A percentile compares a stretch with the other conserved stretches of the same genome.
These are phyloP conservation scores for Scedosporium apiospermum DNA, from an alignment of 2,329 filamentous ascomycete genomes.

Conservation along the genomic window DNA sequence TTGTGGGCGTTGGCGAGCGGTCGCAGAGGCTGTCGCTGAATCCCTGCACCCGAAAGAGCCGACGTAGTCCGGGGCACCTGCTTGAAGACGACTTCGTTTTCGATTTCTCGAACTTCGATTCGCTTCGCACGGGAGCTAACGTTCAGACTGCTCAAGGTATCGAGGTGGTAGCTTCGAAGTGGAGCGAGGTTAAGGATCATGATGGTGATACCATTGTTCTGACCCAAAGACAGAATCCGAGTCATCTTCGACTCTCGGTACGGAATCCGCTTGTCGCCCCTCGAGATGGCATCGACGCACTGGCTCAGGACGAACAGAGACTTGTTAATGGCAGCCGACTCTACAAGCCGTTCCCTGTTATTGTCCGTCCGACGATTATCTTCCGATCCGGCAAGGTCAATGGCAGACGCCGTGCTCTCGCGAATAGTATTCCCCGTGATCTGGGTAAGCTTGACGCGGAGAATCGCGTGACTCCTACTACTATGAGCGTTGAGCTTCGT, in stretches of 20 bases:
- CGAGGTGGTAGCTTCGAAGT: conserved; percentile 83
- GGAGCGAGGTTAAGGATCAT: conserved; percentile 96
- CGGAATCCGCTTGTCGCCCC: conserved; percentile 67
- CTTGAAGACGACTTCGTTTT: conserved; percentile 88
- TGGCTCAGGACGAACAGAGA: conserved; percentile 89
- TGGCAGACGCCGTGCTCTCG: conserved; percentile 82
- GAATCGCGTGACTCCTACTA: conserved; percentile 79
- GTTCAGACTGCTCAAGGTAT: conserved; percentile 87
- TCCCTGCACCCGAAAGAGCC: conserved; percentile 26
- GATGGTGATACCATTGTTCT: conserved; percentile 89
- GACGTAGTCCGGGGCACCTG: conserved; percentile 51
- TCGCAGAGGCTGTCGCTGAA: conserved; percentile 65
- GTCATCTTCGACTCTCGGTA: conserved; percentile 98
- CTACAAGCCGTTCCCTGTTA: conserved; percentile 82
- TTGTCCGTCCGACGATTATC: conserved; percentile 94
- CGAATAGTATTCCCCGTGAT: conserved; percentile 56
- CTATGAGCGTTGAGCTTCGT: conserved; percentile 92
- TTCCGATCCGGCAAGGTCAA: conserved; percentile 90
- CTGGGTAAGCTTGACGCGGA: conserved; percentile 82
- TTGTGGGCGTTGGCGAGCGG: conserved; percentile 69
- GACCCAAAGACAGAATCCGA: conserved; percentile 78
- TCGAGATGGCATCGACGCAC: conserved; percentile 87
- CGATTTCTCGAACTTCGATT: conserved; percentile 89
- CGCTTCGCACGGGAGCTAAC: conserved; percentile 94
- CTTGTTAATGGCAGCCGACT: conserved; percentile 96